Evolutionary conservation across 108 stramenopile genomes (phyloP), one percentile per base, ranked within the genome.

Genomic region (Skeletonema tropicum): DNA sequence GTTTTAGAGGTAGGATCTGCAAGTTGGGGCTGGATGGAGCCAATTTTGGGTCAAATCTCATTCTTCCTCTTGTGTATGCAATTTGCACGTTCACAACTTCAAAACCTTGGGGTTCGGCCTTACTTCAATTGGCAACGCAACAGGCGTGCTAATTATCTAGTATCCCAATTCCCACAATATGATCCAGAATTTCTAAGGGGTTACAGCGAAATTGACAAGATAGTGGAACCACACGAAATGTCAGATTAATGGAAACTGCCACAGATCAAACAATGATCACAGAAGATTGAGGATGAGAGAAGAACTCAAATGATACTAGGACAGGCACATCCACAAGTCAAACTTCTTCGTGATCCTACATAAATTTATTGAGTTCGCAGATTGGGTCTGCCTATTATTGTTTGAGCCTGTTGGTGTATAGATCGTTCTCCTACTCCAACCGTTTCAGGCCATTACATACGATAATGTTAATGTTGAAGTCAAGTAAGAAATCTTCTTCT

Each of bases 1-100:
- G 49, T 42, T 25, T 55, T 94, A 57, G 96, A 97, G 69, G 90
- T 91, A 1, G 94, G 92, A 71, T 57, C 82, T 12, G 92, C 90
- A 89, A 81, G 80, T 36, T 95, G 94, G 92, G 80, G 86, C 30
- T 94, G 94, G 94, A 92, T 92, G 90, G 94, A 96, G 67, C 95
- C 95, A 11, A 80, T 86, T 2, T 71, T 94, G 64, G 92, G 97
- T n/a, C 89, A 90, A 31, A 48, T 87, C 9, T 87, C 87, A 36
- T 97, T 96, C 85, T 73, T 85, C 33, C 79, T 97, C 58, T 70
- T 97, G 60, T 88, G 86, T 58, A 67, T 96, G 65, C 95, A 96
- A 75, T 93, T 84, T 41, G 68, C 75, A 10, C 79, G 96, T 9
- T 70, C 87, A 10, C 93, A 97, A 73, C 73, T 97, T 49, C 60